Conservation (phyloP, 257 asterid species). For the Buddleja alternifolia region DNA sequence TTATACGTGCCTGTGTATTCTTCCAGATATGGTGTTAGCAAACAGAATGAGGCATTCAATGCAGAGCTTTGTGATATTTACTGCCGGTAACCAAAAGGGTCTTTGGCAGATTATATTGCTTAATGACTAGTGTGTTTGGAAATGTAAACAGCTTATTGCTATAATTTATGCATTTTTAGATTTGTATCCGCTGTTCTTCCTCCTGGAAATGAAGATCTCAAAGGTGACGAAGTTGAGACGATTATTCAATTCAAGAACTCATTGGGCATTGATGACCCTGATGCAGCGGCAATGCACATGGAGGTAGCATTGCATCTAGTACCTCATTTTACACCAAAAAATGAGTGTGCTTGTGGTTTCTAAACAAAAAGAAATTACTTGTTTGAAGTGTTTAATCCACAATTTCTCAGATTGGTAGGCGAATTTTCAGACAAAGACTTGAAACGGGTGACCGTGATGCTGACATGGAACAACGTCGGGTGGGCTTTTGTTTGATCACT, state of each 20-base stretch:
- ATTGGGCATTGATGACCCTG: constrained; percentile 97
- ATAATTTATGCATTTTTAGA: constrained; percentile 37
- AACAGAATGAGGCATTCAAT: too few relatives aligned
- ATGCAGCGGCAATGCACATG: constrained; percentile 98
- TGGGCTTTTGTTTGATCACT: constrained; percentile 27
- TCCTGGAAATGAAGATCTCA: constrained; percentile 80
- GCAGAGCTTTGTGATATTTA: too few relatives aligned
- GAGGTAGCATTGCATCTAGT: constrained; percentile 67
- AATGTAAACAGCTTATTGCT: constrained; percentile 10
- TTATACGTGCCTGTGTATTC: too few relatives aligned
- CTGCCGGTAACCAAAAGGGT: too few relatives aligned
- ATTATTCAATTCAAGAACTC: constrained; percentile 75
- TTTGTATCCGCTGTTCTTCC: constrained; percentile 83
- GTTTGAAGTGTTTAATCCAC: constrained; percentile 34
- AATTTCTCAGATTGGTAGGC: constrained; percentile 86
- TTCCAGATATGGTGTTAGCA: too few relatives aligned
- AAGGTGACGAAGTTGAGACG: constrained; percentile 85
- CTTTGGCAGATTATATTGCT: too few relatives aligned
- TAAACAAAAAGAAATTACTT: constrained; percentile 14
- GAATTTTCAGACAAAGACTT: constrained; percentile 89
- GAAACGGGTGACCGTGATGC: constrained; percentile 93
- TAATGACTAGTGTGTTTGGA: too few relatives aligned
- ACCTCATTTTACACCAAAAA: constrained; percentile 20
- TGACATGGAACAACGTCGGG: constrained; percentile 85
- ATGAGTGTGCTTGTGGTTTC: constrained; percentile 31